Conservation (phyloP, 2,329 filamentous ascomycete species). For the Cercospora canescens region DNA sequence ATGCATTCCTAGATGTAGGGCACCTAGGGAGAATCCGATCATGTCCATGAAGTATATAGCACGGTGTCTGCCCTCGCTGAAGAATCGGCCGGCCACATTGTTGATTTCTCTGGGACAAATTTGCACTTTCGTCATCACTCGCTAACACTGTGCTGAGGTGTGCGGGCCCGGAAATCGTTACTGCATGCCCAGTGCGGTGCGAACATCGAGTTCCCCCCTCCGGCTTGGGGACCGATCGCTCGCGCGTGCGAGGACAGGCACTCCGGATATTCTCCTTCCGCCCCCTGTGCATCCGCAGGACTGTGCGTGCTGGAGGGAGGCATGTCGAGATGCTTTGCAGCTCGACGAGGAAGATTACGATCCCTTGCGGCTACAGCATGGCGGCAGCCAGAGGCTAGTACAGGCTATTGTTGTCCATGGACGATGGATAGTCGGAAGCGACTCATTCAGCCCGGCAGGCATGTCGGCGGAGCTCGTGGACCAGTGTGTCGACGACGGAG, state of each 20-base stretch:
- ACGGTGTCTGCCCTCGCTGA: background rate
- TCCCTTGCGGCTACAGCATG: background rate
- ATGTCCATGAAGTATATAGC: background rate
- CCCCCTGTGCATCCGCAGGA: background rate
- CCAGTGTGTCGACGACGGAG: background rate
- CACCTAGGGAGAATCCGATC: background rate
- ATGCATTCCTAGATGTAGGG: background rate
- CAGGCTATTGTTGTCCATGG: background rate
- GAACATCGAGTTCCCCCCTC: background rate
- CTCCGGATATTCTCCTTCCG: background rate
- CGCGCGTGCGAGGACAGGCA: background rate
- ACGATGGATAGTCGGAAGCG: background rate
- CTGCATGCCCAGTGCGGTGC: background rate
- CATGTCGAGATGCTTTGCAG: background rate
- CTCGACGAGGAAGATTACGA: background rate
- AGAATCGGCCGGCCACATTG: background rate
- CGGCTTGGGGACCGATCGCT: background rate
- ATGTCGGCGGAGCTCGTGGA: background rate
- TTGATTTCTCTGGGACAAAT: background rate
- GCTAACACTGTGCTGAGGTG: background rate
- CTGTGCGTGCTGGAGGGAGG: background rate
- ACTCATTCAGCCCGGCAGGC: constrained; percentile 7
- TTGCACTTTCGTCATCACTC: background rate
- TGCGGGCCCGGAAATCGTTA: too few species aligned
- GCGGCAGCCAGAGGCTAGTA: background rate